Base-by-base conservation (phyloP, 805 yeast species). In the Candida gorgasii region DNA sequence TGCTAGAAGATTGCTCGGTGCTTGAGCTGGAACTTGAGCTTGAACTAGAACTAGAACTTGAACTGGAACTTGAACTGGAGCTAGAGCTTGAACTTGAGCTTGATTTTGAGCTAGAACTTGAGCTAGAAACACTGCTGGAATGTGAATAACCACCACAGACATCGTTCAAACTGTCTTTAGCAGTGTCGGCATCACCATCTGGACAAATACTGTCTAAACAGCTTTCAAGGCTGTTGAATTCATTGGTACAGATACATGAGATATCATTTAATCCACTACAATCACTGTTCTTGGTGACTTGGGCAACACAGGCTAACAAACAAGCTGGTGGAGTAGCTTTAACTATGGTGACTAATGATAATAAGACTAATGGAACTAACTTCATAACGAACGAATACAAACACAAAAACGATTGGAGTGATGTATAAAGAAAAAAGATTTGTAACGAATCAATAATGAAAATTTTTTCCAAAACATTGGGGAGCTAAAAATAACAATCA, bases 311-410 rank as follows among this genome's bases (percentile, higher is more conserved):
- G 30, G 96, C 95, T 62, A 89, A 73, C 52, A 89, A 69, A 73
- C 96, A 89, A 28, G 97, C 96, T 47, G 97, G 96, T 39, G 96
- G 93, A 43, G 92, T 73, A 42, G 86, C 83, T 35, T 80, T 62
- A 40, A 75, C 70, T 45, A 72, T 52, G 18, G 64, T 64, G 39
- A 61, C 51, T 34, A 58, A 51, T 26, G 60, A 50, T 35, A 68
- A 53, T 49, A 49, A 38, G 50, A 59, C 43, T 54, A 52, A 39
- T 18, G 44, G 18, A 19, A 36, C 24, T 22, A 39, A 40, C 38
- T 42, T 43, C 47, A 42, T 42, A 40, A 34, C 43, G 43, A 40
- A 34, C n/a, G 43, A 14, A 8, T 28, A 13, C 18, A 30, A 17
- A 31, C 19, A 16, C 13, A 29, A 12, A 12, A 33, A 20, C 11